These are phyloP conservation scores for Castanea sativa DNA, from an alignment of 306 rosid species.

Conservation along the genomic window DNA sequence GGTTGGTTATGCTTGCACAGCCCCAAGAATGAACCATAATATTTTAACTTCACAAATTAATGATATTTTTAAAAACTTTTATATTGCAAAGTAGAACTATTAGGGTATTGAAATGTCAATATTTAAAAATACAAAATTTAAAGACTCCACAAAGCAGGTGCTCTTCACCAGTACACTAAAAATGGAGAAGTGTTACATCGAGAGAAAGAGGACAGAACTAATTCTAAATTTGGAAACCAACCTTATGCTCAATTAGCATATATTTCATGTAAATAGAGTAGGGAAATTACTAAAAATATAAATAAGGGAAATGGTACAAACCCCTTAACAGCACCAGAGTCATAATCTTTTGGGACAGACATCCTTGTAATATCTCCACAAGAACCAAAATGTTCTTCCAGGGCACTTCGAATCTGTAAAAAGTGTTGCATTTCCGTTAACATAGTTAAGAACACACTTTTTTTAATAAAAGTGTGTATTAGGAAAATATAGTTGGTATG, in stretches of 20 bases:
- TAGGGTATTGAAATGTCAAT: too few species aligned
- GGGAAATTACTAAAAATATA: not conserved
- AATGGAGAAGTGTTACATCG: not conserved
- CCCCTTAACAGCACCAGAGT: conserved; percentile 64
- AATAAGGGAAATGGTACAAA: conserved; percentile 12
- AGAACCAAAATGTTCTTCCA: conserved; percentile 50
- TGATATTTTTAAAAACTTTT: too few species aligned
- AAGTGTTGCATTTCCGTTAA: not conserved
- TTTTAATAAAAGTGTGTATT: not conserved
- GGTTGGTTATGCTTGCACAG: too few species aligned
- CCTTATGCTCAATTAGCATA: not conserved
- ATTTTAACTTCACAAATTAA: too few species aligned
- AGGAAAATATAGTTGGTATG: not conserved
- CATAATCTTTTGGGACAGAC: conserved; percentile 71
- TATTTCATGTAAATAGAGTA: not conserved
- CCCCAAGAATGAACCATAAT: too few species aligned
- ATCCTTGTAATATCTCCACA: conserved; percentile 79
- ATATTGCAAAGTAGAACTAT: too few species aligned
- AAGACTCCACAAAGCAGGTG: too few species aligned
- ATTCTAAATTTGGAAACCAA: not conserved
- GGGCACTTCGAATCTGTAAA: conserved; percentile 47
- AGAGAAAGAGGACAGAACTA: not conserved
- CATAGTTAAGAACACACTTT: not conserved
- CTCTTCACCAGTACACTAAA: not conserved
- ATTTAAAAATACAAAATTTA: too few species aligned